Conservation (phyloP, 1,139 yeast genomes). For the Suhomyces ambrosiae region DNA sequence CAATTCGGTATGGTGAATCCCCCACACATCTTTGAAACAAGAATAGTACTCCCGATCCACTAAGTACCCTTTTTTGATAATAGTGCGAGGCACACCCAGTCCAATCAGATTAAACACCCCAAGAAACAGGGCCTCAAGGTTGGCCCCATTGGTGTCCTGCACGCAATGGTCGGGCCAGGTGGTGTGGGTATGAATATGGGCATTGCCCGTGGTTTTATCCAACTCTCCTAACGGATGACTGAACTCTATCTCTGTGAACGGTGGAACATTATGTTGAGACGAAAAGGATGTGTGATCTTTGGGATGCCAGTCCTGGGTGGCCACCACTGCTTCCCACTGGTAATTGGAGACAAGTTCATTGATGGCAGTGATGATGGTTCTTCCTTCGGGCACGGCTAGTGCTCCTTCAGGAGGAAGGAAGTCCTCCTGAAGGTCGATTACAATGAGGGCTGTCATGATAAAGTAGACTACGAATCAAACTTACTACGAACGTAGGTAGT, state of each 20-base stretch:
- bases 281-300: conserved; percentile 79
- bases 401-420: conserved; percentile 79
- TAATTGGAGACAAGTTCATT: conserved; percentile 41
- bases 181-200: conserved; percentile 35
- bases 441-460: conserved; percentile 54
- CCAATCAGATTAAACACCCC: conserved; percentile 26
- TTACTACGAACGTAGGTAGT: too few relatives aligned
- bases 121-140: conserved; percentile 52
- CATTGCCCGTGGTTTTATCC: conserved; percentile 29
- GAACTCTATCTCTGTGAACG: conserved; percentile 55
- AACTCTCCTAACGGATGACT: conserved; percentile 50
- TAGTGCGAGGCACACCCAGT: conserved; percentile 29
- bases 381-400: conserved; percentile 69
- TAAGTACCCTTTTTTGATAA: conserved; percentile 70
- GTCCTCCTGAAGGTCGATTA: conserved; percentile 84
- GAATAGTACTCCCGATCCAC: conserved; percentile 83
- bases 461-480: too few relatives aligned
- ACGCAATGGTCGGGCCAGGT: conserved; percentile 95
- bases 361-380: conserved; percentile 57
- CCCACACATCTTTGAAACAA: conserved; percentile 85
- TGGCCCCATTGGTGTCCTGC: conserved; percentile 67
- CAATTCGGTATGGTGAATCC: conserved; percentile 68
- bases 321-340: conserved; percentile 65
- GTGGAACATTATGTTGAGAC: conserved; percentile 55
- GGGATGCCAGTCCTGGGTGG: conserved; percentile 93